Percentiles rank a stretch among this genome's conserved stretches.
Conservation (phyloP, 78 protist species). For the Polysphondylium violaceum region DNA sequence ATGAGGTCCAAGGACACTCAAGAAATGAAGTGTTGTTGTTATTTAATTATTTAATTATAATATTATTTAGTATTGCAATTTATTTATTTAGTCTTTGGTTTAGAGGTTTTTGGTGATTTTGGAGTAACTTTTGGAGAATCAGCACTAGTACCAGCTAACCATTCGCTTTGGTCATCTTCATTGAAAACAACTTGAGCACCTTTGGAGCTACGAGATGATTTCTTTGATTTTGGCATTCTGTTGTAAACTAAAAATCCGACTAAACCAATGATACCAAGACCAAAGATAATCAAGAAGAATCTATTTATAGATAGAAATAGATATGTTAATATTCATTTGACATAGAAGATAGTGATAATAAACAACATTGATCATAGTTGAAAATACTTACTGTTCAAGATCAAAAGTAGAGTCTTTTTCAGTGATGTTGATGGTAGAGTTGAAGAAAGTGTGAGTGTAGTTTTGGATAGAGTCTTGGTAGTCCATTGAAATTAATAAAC, state of each 20-base stretch:
- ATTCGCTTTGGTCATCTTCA: constrained; percentile 47
- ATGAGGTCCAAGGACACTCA: no score
- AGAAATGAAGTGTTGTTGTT: neutral
- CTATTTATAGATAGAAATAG: constrained; percentile 11
- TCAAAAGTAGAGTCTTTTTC: constrained; percentile 62
- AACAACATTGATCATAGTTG: neutral
- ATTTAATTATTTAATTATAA: neutral
- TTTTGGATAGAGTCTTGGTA: constrained; percentile 52
- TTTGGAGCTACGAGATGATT: constrained; percentile 3
- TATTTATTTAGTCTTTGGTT: constrained; percentile 16
- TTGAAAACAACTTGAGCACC: neutral
- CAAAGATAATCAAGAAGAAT: constrained; percentile 60
- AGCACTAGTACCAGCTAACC: constrained; percentile 70
- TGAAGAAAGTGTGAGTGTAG: constrained; percentile 61
- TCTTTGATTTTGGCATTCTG: constrained; percentile 66
- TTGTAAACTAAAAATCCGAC: constrained; percentile 37
- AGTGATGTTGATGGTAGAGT: constrained; percentile 60
- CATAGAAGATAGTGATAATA: neutral
- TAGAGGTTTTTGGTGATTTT: constrained; percentile 2
- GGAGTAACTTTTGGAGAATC: constrained; percentile 11
- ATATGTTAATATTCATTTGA: neutral
- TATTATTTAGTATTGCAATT: neutral
- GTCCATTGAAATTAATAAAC: constrained; percentile 50
- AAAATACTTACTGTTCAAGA: constrained; percentile 47
- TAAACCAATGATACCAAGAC: constrained; percentile 53